Evolutionary conservation across 257 asterid species (phyloP).

Genomic region (Solanum etuberosum): DNA sequence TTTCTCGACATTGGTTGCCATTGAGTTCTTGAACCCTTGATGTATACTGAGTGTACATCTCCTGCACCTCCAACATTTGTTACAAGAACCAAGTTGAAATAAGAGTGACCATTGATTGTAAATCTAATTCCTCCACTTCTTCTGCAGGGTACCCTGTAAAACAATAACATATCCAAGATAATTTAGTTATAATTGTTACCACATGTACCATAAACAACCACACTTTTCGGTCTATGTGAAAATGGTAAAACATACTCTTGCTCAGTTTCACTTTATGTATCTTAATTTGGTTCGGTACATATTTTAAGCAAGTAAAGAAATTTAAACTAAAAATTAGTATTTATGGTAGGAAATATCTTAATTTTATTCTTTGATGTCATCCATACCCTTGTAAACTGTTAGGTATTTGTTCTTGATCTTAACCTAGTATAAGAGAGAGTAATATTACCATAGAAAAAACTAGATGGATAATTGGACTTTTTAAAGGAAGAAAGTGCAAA

Average conservation of each 20-base stretch:
- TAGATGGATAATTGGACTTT: no score
- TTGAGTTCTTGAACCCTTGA: conserved; percentile 70
- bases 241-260: neutral
- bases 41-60: conserved; percentile 60
- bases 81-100: conserved; percentile 71
- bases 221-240: neutral
- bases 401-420: no score
- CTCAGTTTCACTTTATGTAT: neutral
- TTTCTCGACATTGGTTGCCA: conserved; percentile 94
- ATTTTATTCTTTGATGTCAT: no score
- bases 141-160: conserved; percentile 39
- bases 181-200: neutral
- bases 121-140: conserved; percentile 86
- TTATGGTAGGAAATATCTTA: no score
- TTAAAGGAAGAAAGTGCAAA: no score
- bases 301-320: no score
- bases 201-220: neutral
- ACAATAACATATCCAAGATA: no score
- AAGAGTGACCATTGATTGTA: conserved; percentile 79
- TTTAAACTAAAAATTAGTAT: no score
- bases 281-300: no score
- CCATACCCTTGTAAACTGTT: no score
- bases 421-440: no score
- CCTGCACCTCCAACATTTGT: conserved; percentile 94
- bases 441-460: no score